Percentiles rank a stretch among this genome's conserved stretches.
Evolutionary conservation across 2,329 filamentous ascomycete species (phyloP).

Genomic region (Calonectria naviculata): DNA sequence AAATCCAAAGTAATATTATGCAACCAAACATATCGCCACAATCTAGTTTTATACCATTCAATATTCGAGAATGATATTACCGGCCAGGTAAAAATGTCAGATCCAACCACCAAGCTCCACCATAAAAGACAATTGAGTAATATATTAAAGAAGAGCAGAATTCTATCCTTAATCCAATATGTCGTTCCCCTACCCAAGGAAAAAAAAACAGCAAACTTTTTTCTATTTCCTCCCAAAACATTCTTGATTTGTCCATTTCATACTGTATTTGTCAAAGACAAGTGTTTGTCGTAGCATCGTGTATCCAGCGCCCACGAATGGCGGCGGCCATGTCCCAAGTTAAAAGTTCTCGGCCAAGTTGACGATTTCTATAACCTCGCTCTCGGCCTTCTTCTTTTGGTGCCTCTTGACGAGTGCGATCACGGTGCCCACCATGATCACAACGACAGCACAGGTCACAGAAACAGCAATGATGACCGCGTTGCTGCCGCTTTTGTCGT

Average conservation of each 20-base stretch:
- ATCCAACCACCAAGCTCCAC: not conserved
- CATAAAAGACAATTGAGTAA: not conserved
- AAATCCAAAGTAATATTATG: not conserved
- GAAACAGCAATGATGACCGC: not conserved
- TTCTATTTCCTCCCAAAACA: not conserved
- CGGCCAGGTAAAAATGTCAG: not conserved
- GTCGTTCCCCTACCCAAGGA: no score
- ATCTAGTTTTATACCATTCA: not conserved
- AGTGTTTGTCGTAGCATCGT: not conserved
- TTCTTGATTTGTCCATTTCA: not conserved
- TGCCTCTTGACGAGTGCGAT: not conserved
- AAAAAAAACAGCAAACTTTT: not conserved
- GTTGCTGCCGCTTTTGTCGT: not conserved
- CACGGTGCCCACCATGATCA: not conserved
- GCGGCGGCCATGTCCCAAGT: not conserved
- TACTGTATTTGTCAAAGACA: not conserved
- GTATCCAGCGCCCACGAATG: not conserved
- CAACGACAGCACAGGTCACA: not conserved
- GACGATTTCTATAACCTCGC: not conserved
- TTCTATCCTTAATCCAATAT: not conserved
- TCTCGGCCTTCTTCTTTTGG: not conserved
- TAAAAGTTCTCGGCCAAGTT: not conserved
- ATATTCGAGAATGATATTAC: not conserved
- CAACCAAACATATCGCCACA: not conserved
- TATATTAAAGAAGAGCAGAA: not conserved